Evolutionary conservation across 129 eudicot genomes (phyloP), one percentile per base, ranked within the genome.

Genomic region (Logfia minima): DNA sequence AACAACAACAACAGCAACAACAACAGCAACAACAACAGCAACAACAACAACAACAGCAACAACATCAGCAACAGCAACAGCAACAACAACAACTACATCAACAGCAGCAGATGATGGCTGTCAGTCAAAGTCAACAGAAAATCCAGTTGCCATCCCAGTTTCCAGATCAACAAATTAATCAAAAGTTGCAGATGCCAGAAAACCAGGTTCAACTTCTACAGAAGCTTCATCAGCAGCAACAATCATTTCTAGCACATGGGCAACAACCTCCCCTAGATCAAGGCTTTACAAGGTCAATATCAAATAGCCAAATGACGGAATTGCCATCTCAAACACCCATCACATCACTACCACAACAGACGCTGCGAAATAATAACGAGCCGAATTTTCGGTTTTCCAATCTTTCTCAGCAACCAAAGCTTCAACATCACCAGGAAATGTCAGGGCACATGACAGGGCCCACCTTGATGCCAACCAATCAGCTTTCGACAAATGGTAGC

Each of bases 141-240:
- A 85, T 73, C 71, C 53, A 64, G 56, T 68, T 84, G 86, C 77
- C 55, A 48, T 14, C 55, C 5, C 55, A 48, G 55, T 13, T 13
- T 14, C 55, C 55, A 13, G 55, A 48, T 48, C 55, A 48, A 48
- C 55, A 48, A 48, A 48, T 13, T 13, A 48, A 13, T 48, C 55
- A 48, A 48, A 48, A 48, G 55, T 48, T 48, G 14, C 55, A 48
- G 5, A 48, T 14, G 5, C 18, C 96, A 1, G 96, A 90, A 21
- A 88, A 80, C 66, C 97, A 89, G 80, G 77, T 89, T 32, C 96
- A 91, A 86, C 55, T 11, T 48, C 5, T 48, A 14, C 97, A 91
- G 80, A 93, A 91, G 83, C 90, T 88, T 80, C 93, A 86, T 71
- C 92, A 87, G 74, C 98, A 93, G 56, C 97, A 89, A 58, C 98